Percentiles rank a stretch among this genome's conserved stretches.
phyloP scores from a whole-genome alignment of 2,329 filamentous ascomycete species.

The Iodosphaeria phyllophila region DNA sequence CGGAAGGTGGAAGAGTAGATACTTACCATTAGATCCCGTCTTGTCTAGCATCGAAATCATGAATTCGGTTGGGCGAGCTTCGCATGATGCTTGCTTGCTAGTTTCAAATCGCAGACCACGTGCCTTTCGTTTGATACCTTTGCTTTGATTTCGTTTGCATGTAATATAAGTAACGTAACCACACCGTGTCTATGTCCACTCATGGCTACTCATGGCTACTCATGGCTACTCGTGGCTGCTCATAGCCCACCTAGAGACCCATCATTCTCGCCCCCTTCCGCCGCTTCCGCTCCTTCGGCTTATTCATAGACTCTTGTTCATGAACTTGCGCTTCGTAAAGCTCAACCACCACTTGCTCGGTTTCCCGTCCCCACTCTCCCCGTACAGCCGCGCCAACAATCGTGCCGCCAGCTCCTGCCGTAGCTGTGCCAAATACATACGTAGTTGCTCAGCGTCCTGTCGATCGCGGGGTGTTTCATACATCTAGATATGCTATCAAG shows the following conservation, averaged over 20 bases:
- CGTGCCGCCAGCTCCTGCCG: slow-evolving; percentile 76
- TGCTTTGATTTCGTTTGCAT: neutral
- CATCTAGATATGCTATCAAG: slow-evolving; percentile 45
- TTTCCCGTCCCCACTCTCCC: slow-evolving; percentile 52
- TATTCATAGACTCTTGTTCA: slow-evolving; percentile 71
- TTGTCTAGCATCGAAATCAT: too few species aligned
- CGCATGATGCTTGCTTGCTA: neutral
- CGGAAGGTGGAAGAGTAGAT: slow-evolving; percentile 14
- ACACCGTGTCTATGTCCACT: too few species aligned
- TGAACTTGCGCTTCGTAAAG: slow-evolving; percentile 98
- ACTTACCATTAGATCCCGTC: neutral
- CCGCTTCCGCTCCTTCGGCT: neutral
- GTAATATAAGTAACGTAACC: too few species aligned
- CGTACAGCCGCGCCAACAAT: slow-evolving; percentile 73
- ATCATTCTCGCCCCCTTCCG: too few species aligned
- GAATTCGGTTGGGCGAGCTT: too few species aligned
- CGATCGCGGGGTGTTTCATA: slow-evolving; percentile 78
- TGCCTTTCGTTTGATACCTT: too few species aligned
- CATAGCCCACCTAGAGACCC: neutral
- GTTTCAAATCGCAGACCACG: too few species aligned
- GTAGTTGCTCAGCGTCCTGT: slow-evolving; percentile 74
- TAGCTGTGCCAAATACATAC: slow-evolving; percentile 82
- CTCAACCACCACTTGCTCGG: slow-evolving; percentile 90
- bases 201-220: neutral
- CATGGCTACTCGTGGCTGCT: neutral